Base-by-base conservation (phyloP, 305 asterid species). In the Fraxinus greggii region DNA sequence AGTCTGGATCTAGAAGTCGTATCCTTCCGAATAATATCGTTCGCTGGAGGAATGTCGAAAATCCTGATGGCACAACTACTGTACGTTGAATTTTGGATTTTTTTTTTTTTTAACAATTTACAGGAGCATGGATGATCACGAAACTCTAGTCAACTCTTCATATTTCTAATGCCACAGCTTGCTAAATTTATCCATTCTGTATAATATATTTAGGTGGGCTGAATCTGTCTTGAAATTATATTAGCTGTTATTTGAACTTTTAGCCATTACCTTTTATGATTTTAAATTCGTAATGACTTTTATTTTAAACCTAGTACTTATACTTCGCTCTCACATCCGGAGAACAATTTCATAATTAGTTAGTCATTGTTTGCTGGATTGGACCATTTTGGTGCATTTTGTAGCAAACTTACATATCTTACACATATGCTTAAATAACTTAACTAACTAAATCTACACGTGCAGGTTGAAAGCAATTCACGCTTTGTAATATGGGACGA, bases 401-500 rank as follows among this genome's bases (percentile, higher is more conserved):
- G 32, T 63, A 10, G 72, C 32, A 10, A 13, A 29, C 21, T 31
- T 31, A 15, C 42, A n/a, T 32, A 15, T 31, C 76, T 70, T 29
- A 2, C 12, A 70, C 3, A 29, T 29, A 31, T 70, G 76, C 76
- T 70, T 29, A 13, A 70, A 31, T 70, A 70, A 29, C 42, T 29
- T 4, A 17, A 26, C 42, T 5, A 70, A 31, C 13, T 70, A 31
- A 29, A 70, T 70, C 24, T 31, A 26, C 42, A 23, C 2, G 24
- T 70, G 86, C 54, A 89, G 92, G 81, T 82, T 63, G 92, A 89
- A 83, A 88, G 90, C 81, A 89, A 89, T 80, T 90, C 92, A 28
- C 91, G 91, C 48, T 89, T 89, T 86, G 92, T 89, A 85, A 83
- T 83, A 79, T 89, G 92, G 92, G 87, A 89, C n/a, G 92, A 89